These are phyloP conservation scores for Aureobasidium sp. DNA, from an alignment of 2,329 filamentous ascomycete genomes.

Conservation along the genomic window DNA sequence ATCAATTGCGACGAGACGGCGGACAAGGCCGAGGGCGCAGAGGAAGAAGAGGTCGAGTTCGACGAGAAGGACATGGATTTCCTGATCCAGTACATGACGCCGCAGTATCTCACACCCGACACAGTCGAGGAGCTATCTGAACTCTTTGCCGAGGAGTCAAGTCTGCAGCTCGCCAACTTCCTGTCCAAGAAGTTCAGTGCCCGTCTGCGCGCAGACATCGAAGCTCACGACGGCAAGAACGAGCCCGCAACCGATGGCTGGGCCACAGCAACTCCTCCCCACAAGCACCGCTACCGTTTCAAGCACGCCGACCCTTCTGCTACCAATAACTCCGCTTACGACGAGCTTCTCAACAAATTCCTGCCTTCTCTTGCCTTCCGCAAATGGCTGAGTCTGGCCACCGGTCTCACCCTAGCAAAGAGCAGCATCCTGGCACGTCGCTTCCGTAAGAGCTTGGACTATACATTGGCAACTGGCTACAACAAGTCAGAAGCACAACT, in stretches of 20 bases:
- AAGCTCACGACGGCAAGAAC: conserved; percentile 10
- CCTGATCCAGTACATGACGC: conserved; percentile 79
- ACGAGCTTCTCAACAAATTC: conserved; percentile 71
- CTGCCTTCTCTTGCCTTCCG: conserved; percentile 79
- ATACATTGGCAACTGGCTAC: conserved; percentile 84
- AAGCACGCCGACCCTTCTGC: conserved; percentile 41
- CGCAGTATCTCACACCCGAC: conserved; percentile 85
- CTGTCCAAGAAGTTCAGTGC: conserved; percentile 69
- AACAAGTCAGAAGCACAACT: conserved; percentile 63
- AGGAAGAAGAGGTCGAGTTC: conserved; percentile 46
- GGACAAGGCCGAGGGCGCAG: conserved; percentile 59
- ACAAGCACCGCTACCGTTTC: conserved; percentile 92
- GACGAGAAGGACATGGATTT: conserved; percentile 80
- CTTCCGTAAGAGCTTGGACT: conserved; percentile 81
- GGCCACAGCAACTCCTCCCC: conserved; percentile 62
- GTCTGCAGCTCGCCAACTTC: conserved; percentile 71
- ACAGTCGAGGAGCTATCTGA: conserved; percentile 74
- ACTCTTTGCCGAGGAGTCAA: conserved; percentile 74
- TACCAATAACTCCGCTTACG: conserved; percentile 44
- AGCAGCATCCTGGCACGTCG: conserved; percentile 74
- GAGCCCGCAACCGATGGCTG: conserved; percentile 26
- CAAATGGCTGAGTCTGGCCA: conserved; percentile 81
- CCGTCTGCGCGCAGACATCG: conserved; percentile 62
- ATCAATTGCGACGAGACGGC: conserved; percentile 41
- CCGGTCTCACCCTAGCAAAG: conserved; percentile 62